Evolutionary conservation across 192 early-diverging fungal species (phyloP).

Genomic region (Gaertneriomyces semiglobifer): DNA sequence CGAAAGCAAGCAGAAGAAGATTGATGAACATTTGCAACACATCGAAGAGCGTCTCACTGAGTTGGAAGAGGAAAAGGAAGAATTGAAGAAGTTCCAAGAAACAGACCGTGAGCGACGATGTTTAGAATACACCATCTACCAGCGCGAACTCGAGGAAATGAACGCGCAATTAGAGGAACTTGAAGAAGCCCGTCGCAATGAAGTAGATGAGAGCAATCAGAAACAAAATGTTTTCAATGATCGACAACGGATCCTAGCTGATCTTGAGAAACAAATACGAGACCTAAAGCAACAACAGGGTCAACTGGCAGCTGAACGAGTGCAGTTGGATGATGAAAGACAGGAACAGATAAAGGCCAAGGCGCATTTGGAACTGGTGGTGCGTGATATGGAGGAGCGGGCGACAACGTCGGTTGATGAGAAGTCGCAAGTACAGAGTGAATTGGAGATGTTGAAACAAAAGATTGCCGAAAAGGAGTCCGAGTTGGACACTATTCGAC

Average conservation of each 20-base stretch:
- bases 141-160: constrained; percentile 80
- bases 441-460: constrained; percentile 38
- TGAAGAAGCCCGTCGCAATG: constrained; percentile 46
- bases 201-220: constrained; percentile 55
- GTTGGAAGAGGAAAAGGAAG: constrained; percentile 91
- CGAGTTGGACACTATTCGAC: constrained; percentile 62
- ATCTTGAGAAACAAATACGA: constrained; percentile 48
- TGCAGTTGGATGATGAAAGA: constrained; percentile 67
- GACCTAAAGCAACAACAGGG: constrained; percentile 64
- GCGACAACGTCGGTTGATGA: neutral
- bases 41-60: constrained; percentile 87
- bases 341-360: constrained; percentile 72
- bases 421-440: constrained; percentile 13
- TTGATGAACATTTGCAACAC: constrained; percentile 79
- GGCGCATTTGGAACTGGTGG: constrained; percentile 72
- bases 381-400: constrained; percentile 77
- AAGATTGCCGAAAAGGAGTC: constrained; percentile 62
- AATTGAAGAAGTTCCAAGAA: constrained; percentile 83
- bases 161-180: constrained; percentile 72
- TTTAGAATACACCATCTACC: constrained; percentile 92
- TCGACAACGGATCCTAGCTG: constrained; percentile 48
- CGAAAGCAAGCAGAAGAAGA: constrained; percentile 80
- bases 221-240: constrained; percentile 56
- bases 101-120: constrained; percentile 82
- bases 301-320: constrained; percentile 63